phyloP scores from a whole-genome alignment of 1,139 yeast species.

The Hyphopichia khmerensis region DNA sequence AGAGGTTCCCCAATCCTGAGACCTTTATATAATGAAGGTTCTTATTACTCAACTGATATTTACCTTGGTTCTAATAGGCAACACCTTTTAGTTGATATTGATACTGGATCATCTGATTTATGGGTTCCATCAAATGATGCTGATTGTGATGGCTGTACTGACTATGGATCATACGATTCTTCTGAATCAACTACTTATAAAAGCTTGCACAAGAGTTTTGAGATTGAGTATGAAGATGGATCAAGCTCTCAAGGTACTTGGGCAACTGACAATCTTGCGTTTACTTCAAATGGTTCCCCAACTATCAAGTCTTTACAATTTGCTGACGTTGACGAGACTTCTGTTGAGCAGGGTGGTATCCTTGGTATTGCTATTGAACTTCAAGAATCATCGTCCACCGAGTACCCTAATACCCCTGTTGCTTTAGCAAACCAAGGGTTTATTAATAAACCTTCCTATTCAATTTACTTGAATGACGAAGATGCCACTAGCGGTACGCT shows the following conservation, averaged over 20 bases:
- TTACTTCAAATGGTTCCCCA: neutral
- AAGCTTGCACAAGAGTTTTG: neutral
- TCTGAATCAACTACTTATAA: constrained; percentile 1
- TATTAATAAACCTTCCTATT: constrained; percentile 18
- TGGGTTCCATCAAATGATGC: constrained; percentile 16
- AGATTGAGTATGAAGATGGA: neutral
- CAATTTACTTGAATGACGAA: constrained; percentile 18
- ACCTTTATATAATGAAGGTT: neutral
- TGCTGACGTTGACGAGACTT: constrained; percentile 13
- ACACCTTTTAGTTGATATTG: constrained; percentile 18
- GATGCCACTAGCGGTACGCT: constrained; percentile 17
- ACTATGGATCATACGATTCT: constrained; percentile 1
- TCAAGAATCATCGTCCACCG: constrained; percentile 7
- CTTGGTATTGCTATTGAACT: constrained; percentile 17
- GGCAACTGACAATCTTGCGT: constrained; percentile 1
- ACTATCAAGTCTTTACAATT: constrained; percentile 9
- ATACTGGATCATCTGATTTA: constrained; percentile 33
- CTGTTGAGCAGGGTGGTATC: constrained; percentile 16
- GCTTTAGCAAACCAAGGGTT: constrained; percentile 20
- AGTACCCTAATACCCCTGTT: constrained; percentile 19
- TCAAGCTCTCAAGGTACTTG: constrained; percentile 19
- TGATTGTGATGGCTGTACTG: constrained; percentile 1
- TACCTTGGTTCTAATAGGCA: constrained; percentile 20
- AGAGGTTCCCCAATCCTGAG: neutral
- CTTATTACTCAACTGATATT: constrained; percentile 2